Percentiles rank a stretch among this genome's conserved stretches.
Evolutionary conservation across 1,139 yeast genomes (phyloP).

Genomic region (Suhomyces ambrosiae): DNA sequence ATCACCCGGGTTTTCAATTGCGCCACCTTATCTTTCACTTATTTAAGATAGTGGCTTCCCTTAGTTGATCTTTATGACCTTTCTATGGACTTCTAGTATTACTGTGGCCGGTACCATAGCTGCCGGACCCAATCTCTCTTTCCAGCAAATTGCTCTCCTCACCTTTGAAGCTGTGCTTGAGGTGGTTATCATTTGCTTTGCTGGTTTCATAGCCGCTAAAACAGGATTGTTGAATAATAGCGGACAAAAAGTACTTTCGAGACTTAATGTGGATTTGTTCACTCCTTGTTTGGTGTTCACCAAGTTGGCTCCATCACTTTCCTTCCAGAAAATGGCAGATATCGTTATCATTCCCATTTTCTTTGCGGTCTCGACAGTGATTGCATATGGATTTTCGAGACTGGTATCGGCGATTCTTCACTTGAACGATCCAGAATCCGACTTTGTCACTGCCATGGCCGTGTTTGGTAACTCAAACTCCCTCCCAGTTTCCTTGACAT

Average conservation of each 20-base stretch:
- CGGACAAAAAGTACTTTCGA: constrained; percentile 67
- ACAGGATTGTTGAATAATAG: constrained; percentile 57
- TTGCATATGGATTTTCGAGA: constrained; percentile 59
- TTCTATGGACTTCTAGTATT: constrained; percentile 1
- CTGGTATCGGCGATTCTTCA: constrained; percentile 48
- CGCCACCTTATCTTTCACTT: constrained; percentile 6
- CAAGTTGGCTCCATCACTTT: constrained; percentile 74
- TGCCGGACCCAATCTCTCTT: constrained; percentile 38
- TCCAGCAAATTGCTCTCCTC: constrained; percentile 57
- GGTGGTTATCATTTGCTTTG: constrained; percentile 70
- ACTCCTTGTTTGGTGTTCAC: constrained; percentile 84
- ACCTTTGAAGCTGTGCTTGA: constrained; percentile 80
- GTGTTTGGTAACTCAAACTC: constrained; percentile 85
- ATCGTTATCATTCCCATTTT: constrained; percentile 74
- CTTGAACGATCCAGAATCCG: constrained; percentile 65
- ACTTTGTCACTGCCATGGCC: constrained; percentile 87
- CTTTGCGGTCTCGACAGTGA: constrained; percentile 63
- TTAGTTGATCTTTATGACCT: constrained; percentile 1
- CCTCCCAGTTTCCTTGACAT: constrained; percentile 74
- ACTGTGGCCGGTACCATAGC: constrained; percentile 1
- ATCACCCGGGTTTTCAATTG: background rate
- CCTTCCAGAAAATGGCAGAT: constrained; percentile 66
- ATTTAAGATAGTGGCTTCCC: background rate
- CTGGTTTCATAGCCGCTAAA: constrained; percentile 72
- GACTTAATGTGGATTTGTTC: constrained; percentile 74